Conservation (phyloP, 257 asterid genomes). For the Solanum rostratum region DNA sequence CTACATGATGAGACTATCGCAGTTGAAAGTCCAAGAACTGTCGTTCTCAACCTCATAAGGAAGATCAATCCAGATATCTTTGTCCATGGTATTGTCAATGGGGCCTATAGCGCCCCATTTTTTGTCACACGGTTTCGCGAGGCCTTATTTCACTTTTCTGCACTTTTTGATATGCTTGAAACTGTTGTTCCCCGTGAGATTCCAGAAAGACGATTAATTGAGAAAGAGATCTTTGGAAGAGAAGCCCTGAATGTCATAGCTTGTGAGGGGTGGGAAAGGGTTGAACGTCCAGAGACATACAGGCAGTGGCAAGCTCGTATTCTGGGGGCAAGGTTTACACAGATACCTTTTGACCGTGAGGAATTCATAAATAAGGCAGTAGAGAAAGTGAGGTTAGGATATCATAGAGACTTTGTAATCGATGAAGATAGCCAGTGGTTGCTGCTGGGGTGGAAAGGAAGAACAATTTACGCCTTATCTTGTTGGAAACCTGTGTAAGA, state of each 20-base stretch:
- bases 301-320: slow-evolving; percentile 72
- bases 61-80: slow-evolving; percentile 48
- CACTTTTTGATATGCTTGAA: slow-evolving; percentile 67
- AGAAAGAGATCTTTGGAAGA: slow-evolving; percentile 54
- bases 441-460: slow-evolving; percentile 82
- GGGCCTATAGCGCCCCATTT: slow-evolving; percentile 58
- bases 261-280: slow-evolving; percentile 78
- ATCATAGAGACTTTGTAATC: slow-evolving; percentile 58
- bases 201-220: slow-evolving; percentile 47
- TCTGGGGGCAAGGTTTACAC: slow-evolving; percentile 50
- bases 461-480: slow-evolving; percentile 53
- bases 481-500: slow-evolving; percentile 58
- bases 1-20: slow-evolving; percentile 51
- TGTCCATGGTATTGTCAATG: slow-evolving; percentile 54
- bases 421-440: slow-evolving; percentile 68
- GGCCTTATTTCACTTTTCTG: slow-evolving; percentile 60
- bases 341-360: slow-evolving; percentile 28
- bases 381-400: slow-evolving; percentile 31
- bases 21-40: slow-evolving; percentile 38
- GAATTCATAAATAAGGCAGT: slow-evolving; percentile 22
- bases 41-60: slow-evolving; percentile 45
- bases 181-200: slow-evolving; percentile 41
- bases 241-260: slow-evolving; percentile 75
- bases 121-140: slow-evolving; percentile 66
- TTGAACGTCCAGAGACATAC: slow-evolving; percentile 70